Conservation (phyloP, 2,329 filamentous ascomycete species). For the Scortechinia acanthostroma region DNA sequence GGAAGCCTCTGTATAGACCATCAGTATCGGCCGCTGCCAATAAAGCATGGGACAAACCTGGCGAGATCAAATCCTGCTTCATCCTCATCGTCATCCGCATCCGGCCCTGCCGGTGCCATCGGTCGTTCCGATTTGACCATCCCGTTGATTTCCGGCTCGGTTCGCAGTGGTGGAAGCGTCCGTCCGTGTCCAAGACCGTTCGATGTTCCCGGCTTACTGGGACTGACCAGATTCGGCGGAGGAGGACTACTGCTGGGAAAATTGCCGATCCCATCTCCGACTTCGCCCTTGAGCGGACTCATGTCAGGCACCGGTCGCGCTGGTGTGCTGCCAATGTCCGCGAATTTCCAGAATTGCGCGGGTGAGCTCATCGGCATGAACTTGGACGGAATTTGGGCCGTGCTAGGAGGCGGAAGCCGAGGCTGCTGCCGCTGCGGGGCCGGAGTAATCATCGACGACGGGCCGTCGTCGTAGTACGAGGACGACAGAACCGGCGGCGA, state of each 20-base stretch:
- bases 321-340: slow-evolving; percentile 70
- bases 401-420: slow-evolving; percentile 71
- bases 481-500: slow-evolving; percentile 57
- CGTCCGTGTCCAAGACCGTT: neutral
- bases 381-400: slow-evolving; percentile 73
- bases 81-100: slow-evolving; percentile 20
- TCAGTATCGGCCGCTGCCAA: neutral
- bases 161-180: neutral
- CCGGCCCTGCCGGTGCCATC: no score
- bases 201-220: neutral
- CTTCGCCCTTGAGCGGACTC: slow-evolving; percentile 42
- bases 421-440: slow-evolving; percentile 69
- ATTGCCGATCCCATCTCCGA: neutral
- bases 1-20: slow-evolving; percentile 26
- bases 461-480: slow-evolving; percentile 50
- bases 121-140: no score
- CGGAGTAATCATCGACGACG: slow-evolving; percentile 58
- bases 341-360: slow-evolving; percentile 83
- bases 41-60: slow-evolving; percentile 18
- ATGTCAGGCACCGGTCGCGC: slow-evolving; percentile 41
- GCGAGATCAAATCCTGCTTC: slow-evolving; percentile 35
- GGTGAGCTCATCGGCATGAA: slow-evolving; percentile 82
- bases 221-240: neutral
- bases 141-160: neutral
- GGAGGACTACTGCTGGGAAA: slow-evolving; percentile 1